phyloP scores from a whole-genome alignment of 2,329 filamentous ascomycete species.

The Aspergillus novofumigatus region DNA sequence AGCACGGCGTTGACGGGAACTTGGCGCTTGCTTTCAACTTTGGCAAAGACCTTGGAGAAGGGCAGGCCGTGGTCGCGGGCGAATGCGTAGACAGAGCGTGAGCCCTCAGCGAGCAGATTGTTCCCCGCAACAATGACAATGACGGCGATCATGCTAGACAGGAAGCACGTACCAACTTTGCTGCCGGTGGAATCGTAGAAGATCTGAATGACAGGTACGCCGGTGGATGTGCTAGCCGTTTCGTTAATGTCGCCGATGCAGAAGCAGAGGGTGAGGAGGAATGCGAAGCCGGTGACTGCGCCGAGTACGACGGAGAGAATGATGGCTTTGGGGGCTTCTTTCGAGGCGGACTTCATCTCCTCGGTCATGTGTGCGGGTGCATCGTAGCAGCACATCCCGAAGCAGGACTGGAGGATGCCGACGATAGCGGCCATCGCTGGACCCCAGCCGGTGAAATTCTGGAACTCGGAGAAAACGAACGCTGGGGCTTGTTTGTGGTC shows the following conservation, averaged over 20 bases:
- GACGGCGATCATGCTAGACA: conserved; percentile 47
- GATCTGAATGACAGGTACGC: conserved; percentile 52
- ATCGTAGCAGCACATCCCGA: conserved; percentile 52
- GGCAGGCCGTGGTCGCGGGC: conserved; percentile 52
- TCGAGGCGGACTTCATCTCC: conserved; percentile 40
- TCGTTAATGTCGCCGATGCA: conserved; percentile 49
- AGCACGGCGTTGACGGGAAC: conserved; percentile 50
- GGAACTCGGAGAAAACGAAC: conserved; percentile 54
- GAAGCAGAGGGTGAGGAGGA: conserved; percentile 49
- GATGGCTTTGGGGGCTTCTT: conserved; percentile 43
- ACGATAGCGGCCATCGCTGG: conserved; percentile 50
- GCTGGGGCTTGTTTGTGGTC: conserved; percentile 50
- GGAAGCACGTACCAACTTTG: conserved; percentile 42
- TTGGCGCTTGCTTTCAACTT: conserved; percentile 43
- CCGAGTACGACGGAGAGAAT: conserved; percentile 44
- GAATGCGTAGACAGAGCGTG: conserved; percentile 43
- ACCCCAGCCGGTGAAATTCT: conserved; percentile 52
- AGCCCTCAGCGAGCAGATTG: conserved; percentile 46
- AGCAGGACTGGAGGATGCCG: conserved; percentile 52
- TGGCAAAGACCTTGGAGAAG: conserved; percentile 46
- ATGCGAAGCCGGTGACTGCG: conserved; percentile 45
- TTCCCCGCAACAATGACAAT: conserved; percentile 46
- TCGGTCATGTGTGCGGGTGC: conserved; percentile 53
- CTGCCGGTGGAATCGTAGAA: conserved; percentile 48
- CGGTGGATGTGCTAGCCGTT: conserved; percentile 45